phyloP scores from a whole-genome alignment of 1,284 basidiomycete species.

The Fomitopsis palustris region DNA sequence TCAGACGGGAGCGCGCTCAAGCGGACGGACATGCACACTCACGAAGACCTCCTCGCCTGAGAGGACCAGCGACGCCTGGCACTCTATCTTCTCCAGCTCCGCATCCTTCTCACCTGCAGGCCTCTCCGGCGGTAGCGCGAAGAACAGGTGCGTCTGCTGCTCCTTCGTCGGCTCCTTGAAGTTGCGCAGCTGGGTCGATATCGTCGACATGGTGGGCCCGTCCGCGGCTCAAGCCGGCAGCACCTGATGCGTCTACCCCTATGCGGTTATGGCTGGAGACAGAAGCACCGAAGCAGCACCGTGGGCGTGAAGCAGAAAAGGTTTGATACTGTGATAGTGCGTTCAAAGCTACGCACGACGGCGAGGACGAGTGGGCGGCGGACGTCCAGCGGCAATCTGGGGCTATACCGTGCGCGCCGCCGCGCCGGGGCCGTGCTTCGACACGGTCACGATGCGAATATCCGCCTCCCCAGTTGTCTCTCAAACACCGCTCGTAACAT shows the following conservation, averaged over 20 bases:
- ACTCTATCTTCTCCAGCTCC: constrained; percentile 77
- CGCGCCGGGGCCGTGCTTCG: neutral
- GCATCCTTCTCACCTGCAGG: constrained; percentile 9
- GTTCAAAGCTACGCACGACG: too few species aligned
- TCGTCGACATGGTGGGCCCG: constrained; percentile 56
- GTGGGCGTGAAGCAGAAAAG: neutral
- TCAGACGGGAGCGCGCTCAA: neutral
- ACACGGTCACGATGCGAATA: constrained; percentile 2
- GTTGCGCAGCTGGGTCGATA: constrained; percentile 80
- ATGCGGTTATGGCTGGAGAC: neutral
- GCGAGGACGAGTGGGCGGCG: neutral
- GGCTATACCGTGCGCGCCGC: constrained; percentile 5
- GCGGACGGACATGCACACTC: constrained; percentile 60
- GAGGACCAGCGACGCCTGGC: constrained; percentile 80
- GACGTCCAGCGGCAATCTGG: constrained; percentile 6
- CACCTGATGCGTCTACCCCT: neutral
- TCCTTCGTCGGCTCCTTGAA: constrained; percentile 91
- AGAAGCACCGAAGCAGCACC: neutral
- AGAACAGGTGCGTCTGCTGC: constrained; percentile 78
- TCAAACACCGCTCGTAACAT: neutral
- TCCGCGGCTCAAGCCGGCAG: neutral
- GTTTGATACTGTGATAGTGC: neutral
- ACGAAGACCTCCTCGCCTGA: constrained; percentile 81
- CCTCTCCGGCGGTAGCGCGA: constrained; percentile 60
- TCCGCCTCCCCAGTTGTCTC: neutral